These are phyloP conservation scores for Termitomyces sp. DNA, from an alignment of 768 basidiomycete species.

Conservation along the genomic window DNA sequence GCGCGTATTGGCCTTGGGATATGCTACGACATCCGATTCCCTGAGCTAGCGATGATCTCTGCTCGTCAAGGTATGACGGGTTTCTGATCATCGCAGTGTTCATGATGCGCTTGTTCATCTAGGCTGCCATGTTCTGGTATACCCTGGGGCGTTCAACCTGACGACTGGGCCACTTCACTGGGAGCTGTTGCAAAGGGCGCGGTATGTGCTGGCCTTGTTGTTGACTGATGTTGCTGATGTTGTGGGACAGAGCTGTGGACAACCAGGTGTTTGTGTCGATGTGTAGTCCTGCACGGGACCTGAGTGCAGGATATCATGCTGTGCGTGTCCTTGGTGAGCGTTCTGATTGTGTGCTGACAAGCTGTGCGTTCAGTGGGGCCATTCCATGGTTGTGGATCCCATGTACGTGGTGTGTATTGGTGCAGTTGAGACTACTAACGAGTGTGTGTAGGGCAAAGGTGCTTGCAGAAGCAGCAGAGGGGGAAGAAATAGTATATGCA, in stretches of 20 bases:
- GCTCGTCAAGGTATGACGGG: constrained; percentile 70
- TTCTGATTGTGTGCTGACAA: constrained; percentile 1
- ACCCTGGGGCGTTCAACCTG: constrained; percentile 93
- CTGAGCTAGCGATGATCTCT: constrained; percentile 88
- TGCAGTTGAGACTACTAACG: constrained; percentile 1
- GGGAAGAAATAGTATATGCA: constrained; percentile 75
- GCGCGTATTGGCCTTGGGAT: constrained; percentile 96
- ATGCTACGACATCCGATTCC: constrained; percentile 95
- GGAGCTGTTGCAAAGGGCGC: constrained; percentile 84
- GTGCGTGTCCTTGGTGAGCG: constrained; percentile 39
- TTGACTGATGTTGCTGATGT: constrained; percentile 1
- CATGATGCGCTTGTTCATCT: not conserved
- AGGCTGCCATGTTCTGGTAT: constrained; percentile 89
- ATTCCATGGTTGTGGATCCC: constrained; percentile 89
- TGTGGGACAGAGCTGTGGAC: constrained; percentile 76
- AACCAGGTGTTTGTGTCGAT: constrained; percentile 96
- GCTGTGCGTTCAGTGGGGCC: constrained; percentile 65
- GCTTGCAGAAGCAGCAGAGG: constrained; percentile 70
- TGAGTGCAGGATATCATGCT: constrained; percentile 84
- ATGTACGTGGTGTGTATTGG: constrained; percentile 50
- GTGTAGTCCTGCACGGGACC: constrained; percentile 92
- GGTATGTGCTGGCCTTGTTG: constrained; percentile 46
- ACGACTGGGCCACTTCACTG: constrained; percentile 97
- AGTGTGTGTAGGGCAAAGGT: constrained; percentile 61
- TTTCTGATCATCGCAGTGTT: not conserved